phyloP scores from a whole-genome alignment of 116 monocot genomes.

The Posidonia oceanica region DNA sequence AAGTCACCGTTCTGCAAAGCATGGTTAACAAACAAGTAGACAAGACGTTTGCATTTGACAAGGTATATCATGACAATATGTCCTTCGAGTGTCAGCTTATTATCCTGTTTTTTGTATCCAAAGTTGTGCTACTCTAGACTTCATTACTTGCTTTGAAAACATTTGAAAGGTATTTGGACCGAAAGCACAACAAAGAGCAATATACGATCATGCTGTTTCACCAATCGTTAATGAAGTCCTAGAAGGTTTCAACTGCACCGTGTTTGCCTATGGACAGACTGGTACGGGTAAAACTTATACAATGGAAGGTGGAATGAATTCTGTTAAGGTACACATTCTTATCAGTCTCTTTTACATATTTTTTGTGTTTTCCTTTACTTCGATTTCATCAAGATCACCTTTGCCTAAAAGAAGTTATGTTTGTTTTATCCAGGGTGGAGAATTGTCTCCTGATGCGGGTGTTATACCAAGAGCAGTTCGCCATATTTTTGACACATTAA shows the following conservation, averaged over 20 bases:
- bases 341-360: background rate
- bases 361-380: background rate
- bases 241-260: conserved; percentile 82
- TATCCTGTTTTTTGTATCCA: background rate
- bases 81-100: background rate
- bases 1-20: conserved; percentile 43
- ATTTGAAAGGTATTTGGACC: conserved; percentile 69
- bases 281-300: conserved; percentile 84
- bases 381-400: background rate
- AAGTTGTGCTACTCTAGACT: background rate
- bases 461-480: conserved; percentile 75
- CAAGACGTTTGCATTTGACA: conserved; percentile 68
- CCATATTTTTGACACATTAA: conserved; percentile 65
- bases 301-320: conserved; percentile 65
- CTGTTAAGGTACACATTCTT: conserved; percentile 28
- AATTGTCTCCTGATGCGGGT: conserved; percentile 55
- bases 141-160: background rate
- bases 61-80: conserved; percentile 24
- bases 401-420: background rate
- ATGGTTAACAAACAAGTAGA: conserved; percentile 39
- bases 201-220: conserved; percentile 52
- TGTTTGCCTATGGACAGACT: conserved; percentile 87
- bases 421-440: conserved; percentile 23
- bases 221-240: conserved; percentile 62
- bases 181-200: conserved; percentile 47